Conservation (phyloP, 306 rosid species). For the Potentilla sterilis region DNA sequence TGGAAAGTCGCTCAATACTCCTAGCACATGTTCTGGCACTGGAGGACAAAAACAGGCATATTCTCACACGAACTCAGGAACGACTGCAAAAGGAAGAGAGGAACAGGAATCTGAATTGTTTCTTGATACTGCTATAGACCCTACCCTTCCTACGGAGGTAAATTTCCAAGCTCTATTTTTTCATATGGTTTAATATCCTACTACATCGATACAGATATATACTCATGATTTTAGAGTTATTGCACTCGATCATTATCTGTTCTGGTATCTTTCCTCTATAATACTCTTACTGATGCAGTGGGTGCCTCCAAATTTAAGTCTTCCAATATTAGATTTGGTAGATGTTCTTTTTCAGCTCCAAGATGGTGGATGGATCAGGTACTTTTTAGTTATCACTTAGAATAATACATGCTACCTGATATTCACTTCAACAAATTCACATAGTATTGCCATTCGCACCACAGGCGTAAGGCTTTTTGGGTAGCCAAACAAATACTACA, state of each 20-base stretch:
- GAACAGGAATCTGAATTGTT: constrained; percentile 44
- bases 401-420: neutral
- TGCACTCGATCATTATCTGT: neutral
- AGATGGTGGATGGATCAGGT: constrained; percentile 99
- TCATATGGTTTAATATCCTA: neutral
- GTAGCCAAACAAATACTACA: constrained; percentile 95
- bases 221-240: neutral
- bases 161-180: neutral
- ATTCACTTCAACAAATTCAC: neutral
- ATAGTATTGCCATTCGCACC: constrained; percentile 10
- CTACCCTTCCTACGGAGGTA: constrained; percentile 88
- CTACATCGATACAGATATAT: neutral
- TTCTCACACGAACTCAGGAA: constrained; percentile 41
- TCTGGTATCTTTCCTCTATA: constrained; percentile 27
- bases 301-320: constrained; percentile 94
- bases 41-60: constrained; percentile 41
- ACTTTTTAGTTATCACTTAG: constrained; percentile 17
- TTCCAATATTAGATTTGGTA: constrained; percentile 82
- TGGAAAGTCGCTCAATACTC: constrained; percentile 35
- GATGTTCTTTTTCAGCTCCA: constrained; percentile 94
- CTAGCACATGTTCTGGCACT: constrained; percentile 42
- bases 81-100: constrained; percentile 44
- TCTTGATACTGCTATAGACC: constrained; percentile 57
- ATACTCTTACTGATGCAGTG: constrained; percentile 57
- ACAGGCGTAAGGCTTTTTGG: constrained; percentile 96